Evolutionary conservation across 768 basidiomycete species (phyloP).

Genomic region (Trametes maxima): DNA sequence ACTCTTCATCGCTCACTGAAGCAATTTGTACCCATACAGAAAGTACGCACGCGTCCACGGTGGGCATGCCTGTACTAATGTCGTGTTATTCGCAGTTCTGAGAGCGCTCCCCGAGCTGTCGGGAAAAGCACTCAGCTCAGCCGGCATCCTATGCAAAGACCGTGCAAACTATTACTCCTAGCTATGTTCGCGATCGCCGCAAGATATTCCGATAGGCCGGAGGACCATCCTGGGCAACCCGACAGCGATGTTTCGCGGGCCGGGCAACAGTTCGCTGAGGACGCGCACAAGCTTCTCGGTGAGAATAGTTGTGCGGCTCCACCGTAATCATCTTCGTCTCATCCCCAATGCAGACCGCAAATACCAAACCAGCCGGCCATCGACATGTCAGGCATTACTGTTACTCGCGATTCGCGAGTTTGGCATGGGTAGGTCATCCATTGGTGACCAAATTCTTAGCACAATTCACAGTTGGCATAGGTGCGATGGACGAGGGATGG

Average conservation of each 20-base stretch:
- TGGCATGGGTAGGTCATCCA: conserved; percentile 61
- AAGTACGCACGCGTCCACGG: background rate
- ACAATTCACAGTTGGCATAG: conserved; percentile 26
- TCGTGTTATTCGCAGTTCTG: background rate
- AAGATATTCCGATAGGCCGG: conserved; percentile 59
- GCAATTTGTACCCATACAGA: background rate
- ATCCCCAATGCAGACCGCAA: conserved; percentile 51
- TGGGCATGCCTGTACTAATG: too few relatives aligned
- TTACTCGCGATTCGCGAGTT: conserved; percentile 84
- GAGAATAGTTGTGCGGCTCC: conserved; percentile 36
- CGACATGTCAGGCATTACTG: conserved; percentile 80
- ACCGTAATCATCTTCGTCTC: background rate
- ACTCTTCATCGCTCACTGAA: background rate
- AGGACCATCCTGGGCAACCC: conserved; percentile 40
- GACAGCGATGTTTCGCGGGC: conserved; percentile 67
- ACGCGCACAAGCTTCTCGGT: conserved; percentile 69
- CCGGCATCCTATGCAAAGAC: conserved; percentile 43
- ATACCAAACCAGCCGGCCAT: conserved; percentile 67
- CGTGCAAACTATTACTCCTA: conserved; percentile 70
- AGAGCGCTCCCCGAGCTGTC: background rate
- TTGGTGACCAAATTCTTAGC: background rate
- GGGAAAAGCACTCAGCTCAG: background rate
- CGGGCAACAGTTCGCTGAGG: conserved; percentile 62
- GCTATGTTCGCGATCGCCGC: conserved; percentile 84
- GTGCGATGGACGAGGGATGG: conserved; percentile 84